Evolutionary conservation across 2,329 filamentous ascomycete genomes (phyloP).

Genomic region (Colletotrichum siamense): DNA sequence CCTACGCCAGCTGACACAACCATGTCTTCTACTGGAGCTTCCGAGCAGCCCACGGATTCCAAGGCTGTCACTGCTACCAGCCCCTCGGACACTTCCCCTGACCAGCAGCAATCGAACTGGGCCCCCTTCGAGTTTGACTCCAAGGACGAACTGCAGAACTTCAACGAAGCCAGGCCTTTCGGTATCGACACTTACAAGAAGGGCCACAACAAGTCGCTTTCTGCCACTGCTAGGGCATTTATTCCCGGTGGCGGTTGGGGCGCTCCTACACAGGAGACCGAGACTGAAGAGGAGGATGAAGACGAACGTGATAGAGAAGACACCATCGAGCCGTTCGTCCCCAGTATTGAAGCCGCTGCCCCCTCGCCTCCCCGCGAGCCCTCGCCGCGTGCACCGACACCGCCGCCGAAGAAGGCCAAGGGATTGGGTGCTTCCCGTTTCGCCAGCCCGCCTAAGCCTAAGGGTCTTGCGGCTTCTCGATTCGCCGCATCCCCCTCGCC

Average conservation of each 20-base stretch:
- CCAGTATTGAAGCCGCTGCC: background rate
- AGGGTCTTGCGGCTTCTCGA: conserved; percentile 48
- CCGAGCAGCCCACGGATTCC: conserved; percentile 56
- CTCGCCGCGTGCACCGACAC: conserved; percentile 25
- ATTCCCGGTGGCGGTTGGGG: conserved; percentile 45
- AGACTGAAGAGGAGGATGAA: conserved; percentile 24
- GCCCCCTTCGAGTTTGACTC: conserved; percentile 66
- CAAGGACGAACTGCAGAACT: conserved; percentile 51
- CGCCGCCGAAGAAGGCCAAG: conserved; percentile 33
- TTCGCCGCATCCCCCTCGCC: conserved; percentile 48
- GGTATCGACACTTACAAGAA: conserved; percentile 49
- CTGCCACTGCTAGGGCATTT: conserved; percentile 75
- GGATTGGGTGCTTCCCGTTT: conserved; percentile 54
- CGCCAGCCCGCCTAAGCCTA: conserved; percentile 45
- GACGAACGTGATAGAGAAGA: conserved; percentile 22
- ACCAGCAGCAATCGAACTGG: conserved; percentile 57
- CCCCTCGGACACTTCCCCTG: conserved; percentile 57
- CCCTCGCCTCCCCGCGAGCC: background rate
- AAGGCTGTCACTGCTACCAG: conserved; percentile 54
- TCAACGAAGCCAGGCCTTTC: conserved; percentile 58
- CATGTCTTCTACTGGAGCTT: conserved; percentile 57
- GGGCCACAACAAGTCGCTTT: conserved; percentile 63
- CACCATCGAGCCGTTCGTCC: conserved; percentile 19
- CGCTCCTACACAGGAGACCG: conserved; percentile 1
- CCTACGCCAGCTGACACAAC: conserved; percentile 53